Evolutionary conservation across 75 land plant species (phyloP).

Genomic region (Isoetes taiwanensis): DNA sequence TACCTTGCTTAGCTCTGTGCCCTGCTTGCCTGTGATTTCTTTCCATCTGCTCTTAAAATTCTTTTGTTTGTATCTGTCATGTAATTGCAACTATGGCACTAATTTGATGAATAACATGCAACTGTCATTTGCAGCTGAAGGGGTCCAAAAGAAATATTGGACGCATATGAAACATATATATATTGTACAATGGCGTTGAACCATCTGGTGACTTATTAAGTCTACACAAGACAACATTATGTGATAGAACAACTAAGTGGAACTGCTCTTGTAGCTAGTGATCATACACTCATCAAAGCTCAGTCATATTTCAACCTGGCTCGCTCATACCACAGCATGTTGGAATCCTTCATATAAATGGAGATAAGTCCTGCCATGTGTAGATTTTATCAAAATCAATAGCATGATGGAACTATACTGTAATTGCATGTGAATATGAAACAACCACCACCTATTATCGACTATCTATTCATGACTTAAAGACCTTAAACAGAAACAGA

Average conservation of each 20-base stretch:
- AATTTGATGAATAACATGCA: too few relatives aligned
- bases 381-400: too few relatives aligned
- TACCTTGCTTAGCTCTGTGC: too few relatives aligned
- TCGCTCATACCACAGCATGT: not conserved
- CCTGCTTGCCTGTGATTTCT: too few relatives aligned
- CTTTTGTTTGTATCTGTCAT: too few relatives aligned
- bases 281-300: not conserved
- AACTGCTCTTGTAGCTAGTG: not conserved
- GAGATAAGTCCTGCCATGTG: too few relatives aligned
- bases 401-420: too few relatives aligned
- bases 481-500: constrained; percentile 1
- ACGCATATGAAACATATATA: not conserved
- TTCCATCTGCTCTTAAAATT: too few relatives aligned
- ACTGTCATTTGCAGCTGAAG: too few relatives aligned
- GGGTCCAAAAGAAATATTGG: not conserved
- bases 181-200: not conserved
- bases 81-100: too few relatives aligned
- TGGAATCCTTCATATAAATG: not conserved
- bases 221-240: not conserved
- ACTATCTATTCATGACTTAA: not conserved
- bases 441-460: not conserved
- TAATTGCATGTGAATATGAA: not conserved
- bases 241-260: not conserved
- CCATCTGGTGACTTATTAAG: not conserved
- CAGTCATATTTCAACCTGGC: constrained; percentile 5